Evolutionary conservation across 345 rosid species (phyloP).

Genomic region (Murraya koenigii): DNA sequence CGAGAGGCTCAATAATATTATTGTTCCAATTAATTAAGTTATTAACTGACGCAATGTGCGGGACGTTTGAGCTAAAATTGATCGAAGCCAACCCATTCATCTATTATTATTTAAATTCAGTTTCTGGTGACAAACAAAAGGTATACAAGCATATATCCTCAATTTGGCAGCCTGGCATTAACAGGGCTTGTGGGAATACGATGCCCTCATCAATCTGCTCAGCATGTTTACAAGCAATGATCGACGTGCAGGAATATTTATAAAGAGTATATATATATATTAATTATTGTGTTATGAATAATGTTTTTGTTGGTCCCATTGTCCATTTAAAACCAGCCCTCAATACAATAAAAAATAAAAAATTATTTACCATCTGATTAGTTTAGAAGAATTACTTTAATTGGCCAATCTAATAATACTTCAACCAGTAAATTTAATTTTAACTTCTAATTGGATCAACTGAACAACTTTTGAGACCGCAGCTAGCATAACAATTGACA

Average conservation of each 20-base stretch:
- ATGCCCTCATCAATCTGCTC: not conserved
- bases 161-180: constrained; percentile 4
- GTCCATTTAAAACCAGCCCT: not conserved
- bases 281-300: not conserved
- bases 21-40: not conserved
- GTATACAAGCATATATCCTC: not conserved
- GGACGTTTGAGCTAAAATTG: not conserved
- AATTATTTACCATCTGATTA: not conserved
- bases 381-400: not conserved
- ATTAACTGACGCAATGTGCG: not conserved
- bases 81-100: no score
- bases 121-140: not conserved
- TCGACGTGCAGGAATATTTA: not conserved
- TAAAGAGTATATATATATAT: not conserved
- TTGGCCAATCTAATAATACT: not conserved
- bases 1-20: not conserved
- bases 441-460: not conserved
- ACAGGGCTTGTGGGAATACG: not conserved
- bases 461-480: not conserved
- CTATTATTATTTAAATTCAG: not conserved
- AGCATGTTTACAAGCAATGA: not conserved
- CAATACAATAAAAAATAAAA: not conserved
- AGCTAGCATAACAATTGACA: not conserved
- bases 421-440: not conserved
- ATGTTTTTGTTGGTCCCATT: not conserved